phyloP scores from a whole-genome alignment of 768 basidiomycete genomes.

The Rhizopogon vesiculosus region DNA sequence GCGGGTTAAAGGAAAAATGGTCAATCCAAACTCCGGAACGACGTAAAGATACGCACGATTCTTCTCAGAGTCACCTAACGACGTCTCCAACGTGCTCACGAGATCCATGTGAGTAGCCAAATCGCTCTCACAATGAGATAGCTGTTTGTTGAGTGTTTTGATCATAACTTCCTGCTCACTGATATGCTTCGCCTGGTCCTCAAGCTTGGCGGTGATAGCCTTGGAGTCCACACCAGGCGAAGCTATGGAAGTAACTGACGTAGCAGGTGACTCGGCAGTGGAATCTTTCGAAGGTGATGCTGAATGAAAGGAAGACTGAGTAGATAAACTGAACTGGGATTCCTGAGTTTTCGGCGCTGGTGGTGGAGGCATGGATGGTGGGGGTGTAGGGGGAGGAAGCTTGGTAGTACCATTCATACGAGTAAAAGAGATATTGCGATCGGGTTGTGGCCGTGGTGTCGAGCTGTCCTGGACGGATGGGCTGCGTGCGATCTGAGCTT shows the following conservation, averaged over 20 bases:
- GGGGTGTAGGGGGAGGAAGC: slow-evolving; percentile 76
- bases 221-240: slow-evolving; percentile 50
- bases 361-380: slow-evolving; percentile 84
- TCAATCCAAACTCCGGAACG: slow-evolving; percentile 2
- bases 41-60: slow-evolving; percentile 57
- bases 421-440: slow-evolving; percentile 50
- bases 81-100: slow-evolving; percentile 77
- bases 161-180: slow-evolving; percentile 90
- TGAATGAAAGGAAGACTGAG: slow-evolving; percentile 39
- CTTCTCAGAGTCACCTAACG: slow-evolving; percentile 88
- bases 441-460: slow-evolving; percentile 49
- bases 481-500: slow-evolving; percentile 63
- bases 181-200: slow-evolving; percentile 70
- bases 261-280: slow-evolving; percentile 56
- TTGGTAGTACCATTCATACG: slow-evolving; percentile 63
- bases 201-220: slow-evolving; percentile 45
- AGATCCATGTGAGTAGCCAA: slow-evolving; percentile 90
- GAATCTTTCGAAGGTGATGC: slow-evolving; percentile 69
- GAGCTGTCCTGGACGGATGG: slow-evolving; percentile 33
- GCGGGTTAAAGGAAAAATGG: slow-evolving; percentile 8
- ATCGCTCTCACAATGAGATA: slow-evolving; percentile 90
- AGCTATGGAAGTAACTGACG: slow-evolving; percentile 48
- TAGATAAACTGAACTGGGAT: slow-evolving; percentile 53
- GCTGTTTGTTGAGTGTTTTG: slow-evolving; percentile 88
- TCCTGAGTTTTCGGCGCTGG: slow-evolving; percentile 61